phyloP scores from a whole-genome alignment of 495 filamentous ascomycete species.

The Penicillium silybi region DNA sequence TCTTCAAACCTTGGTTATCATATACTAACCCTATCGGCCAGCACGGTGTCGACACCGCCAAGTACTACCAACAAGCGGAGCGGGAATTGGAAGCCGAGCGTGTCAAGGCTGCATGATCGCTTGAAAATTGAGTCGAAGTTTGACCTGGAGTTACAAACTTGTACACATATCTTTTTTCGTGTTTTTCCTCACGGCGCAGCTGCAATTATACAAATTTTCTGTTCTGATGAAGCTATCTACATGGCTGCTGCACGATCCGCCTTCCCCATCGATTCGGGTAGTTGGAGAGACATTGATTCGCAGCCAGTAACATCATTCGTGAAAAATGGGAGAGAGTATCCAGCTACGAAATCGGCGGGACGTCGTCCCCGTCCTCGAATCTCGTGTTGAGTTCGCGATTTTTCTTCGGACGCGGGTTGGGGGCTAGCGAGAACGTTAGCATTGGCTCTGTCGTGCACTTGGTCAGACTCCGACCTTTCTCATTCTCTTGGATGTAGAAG shows the following conservation, averaged over 20 bases:
- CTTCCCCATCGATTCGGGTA: neutral
- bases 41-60: slow-evolving; percentile 96
- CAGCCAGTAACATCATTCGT: neutral
- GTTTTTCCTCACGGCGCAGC: slow-evolving; percentile 22
- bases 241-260: neutral
- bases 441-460: neutral
- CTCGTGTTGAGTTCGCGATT: slow-evolving; percentile 47
- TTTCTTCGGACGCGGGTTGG: slow-evolving; percentile 57
- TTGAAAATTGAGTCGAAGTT: slow-evolving; percentile 1
- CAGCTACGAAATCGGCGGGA: neutral
- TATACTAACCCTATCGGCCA: slow-evolving; percentile 31
- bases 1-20: neutral
- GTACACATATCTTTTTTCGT: slow-evolving; percentile 26
- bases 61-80: slow-evolving; percentile 97
- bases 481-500: slow-evolving; percentile 97
- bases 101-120: slow-evolving; percentile 26
- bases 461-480: slow-evolving; percentile 54
- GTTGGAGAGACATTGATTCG: neutral
- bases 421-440: slow-evolving; percentile 39
- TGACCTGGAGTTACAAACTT: slow-evolving; percentile 16
- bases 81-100: slow-evolving; percentile 81
- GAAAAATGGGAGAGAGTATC: neutral
- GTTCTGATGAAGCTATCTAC: slow-evolving; percentile 1
- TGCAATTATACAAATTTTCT: slow-evolving; percentile 23
- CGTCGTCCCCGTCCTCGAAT: slow-evolving; percentile 19